Evolutionary conservation across 2,329 filamentous ascomycete species (phyloP), one percentile per base, ranked within the genome.

Genomic region (Sarocladium kiliense): DNA sequence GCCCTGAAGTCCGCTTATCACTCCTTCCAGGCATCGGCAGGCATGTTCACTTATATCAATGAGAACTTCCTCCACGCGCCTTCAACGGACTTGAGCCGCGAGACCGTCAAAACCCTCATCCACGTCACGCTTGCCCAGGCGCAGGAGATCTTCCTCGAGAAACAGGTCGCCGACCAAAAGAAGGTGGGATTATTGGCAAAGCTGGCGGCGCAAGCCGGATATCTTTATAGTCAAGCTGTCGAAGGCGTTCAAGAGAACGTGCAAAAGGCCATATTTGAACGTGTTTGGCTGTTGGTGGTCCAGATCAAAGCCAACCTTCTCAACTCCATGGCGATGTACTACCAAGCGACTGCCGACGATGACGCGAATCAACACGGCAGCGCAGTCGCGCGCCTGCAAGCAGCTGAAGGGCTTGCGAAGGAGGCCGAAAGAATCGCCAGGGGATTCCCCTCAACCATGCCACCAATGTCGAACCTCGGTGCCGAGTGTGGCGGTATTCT

Each of bases 1-100:
- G 93, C 93, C 32, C 82, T 97, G 68, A 99, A 99, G 75, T 93
- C 91, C 14, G 91, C 94, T 18, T 99, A 97, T 69, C 93, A 99
- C 71, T 97, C 92, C 19, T 97, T 97, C 75, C 94, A 99, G 71
- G 94, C 94, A 39, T 92, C 93, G 7, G 94, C 94, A 10, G 94
- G 94, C 75, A 99, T 99, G 94, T 99, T 97, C 71, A 97, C 93
- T 54, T 99, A 99, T 66, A 99, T 99, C 76, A 99, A 99, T 72
- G 94, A 99, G 74, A 99, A 99, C 74, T 99, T 99, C 69, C 77
- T 99, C 34, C 94, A 99, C 66, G 94, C 94, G 1, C 94, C 95
- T 1, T 97, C 92, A 9, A 92, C 90, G n/a, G 94, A 99, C 66
- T 74, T 99, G 49, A 97, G 92, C 69, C 79, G 94, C 58, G 93